Base-by-base conservation (phyloP, 1,284 basidiomycete genomes). In the Tylopilus orsonianus region DNA sequence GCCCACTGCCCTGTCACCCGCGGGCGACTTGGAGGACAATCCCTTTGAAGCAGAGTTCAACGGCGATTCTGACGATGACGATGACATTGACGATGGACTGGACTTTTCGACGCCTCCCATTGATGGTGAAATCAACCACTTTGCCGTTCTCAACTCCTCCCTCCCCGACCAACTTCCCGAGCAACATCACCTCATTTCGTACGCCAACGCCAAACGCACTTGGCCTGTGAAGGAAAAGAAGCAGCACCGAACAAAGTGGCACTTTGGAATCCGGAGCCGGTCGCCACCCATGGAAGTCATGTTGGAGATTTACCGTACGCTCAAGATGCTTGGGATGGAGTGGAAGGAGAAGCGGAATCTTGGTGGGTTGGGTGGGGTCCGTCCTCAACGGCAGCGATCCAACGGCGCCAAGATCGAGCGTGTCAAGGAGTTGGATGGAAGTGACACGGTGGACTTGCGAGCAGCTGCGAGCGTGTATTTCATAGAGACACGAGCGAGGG, bases 231-330 rank as follows among this genome's bases (percentile, higher is more conserved):
- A 77, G 72, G 60, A 85, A 63, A 84, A 83, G 73, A 84, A 80
- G 59, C 79, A 81, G 54, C 81, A 83, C 56, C 77, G 81, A 53
- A 89, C 87, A 12, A 88, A 87, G 63, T 99, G 97, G 97, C 97
- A 99, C 68, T 99, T 98, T 65, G 96, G 97, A 5, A 99, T 99
- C 37, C 81, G 96, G 30, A 94, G 91, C 56, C 80, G 94, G 48
- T 93, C 89, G 50, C 93, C 94, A 37, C 96, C 96, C 18, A 97
- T 98, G 93, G 96, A 98, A 68, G 96, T 99, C 37, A 97, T 99
- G 95, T 75, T 97, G 20, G 96, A 98, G 76, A 97, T 99, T 49
- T 99, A 99, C 72, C 78, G 92, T 53, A 97, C 95, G 45, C 72
- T 99, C 48, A 89, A 90, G 70, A 76, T 85, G 48, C 75, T 99